Conservation (phyloP, 2,329 filamentous ascomycete species). For the Fusarium albidum region DNA sequence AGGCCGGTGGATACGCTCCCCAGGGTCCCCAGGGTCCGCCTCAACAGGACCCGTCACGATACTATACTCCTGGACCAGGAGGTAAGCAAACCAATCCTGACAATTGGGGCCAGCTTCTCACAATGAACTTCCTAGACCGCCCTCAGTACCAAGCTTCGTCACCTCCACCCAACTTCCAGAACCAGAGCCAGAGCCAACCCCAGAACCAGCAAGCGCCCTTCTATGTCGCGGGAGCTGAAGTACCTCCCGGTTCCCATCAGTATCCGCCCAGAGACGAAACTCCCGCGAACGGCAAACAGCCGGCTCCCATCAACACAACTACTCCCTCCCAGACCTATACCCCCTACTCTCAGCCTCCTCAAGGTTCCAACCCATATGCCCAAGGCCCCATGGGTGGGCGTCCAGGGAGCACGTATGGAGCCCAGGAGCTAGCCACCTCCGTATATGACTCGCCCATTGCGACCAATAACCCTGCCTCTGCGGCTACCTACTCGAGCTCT, state of each 20-base stretch:
- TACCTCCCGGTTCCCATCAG: conserved; percentile 55
- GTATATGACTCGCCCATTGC: conserved; percentile 78
- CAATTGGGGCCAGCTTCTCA: not conserved
- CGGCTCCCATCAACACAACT: conserved; percentile 60
- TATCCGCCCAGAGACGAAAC: conserved; percentile 63
- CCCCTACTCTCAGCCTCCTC: conserved; percentile 54
- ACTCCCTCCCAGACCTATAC: conserved; percentile 56
- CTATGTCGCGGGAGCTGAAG: conserved; percentile 69
- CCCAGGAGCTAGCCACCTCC: conserved; percentile 81
- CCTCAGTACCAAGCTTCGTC: conserved; percentile 56
- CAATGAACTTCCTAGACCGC: conserved; percentile 47
- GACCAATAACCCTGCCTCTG: conserved; percentile 55
- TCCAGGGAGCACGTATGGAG: conserved; percentile 73
- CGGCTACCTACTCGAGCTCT: conserved; percentile 55
- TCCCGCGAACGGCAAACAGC: conserved; percentile 57
- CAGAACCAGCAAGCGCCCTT: conserved; percentile 66
- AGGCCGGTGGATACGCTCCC: conserved; percentile 49
- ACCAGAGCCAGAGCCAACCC: conserved; percentile 57
- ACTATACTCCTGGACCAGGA: conserved; percentile 68
- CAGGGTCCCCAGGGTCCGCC: conserved; percentile 54
- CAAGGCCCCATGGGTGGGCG: conserved; percentile 57
- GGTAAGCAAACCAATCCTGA: conserved; percentile 30
- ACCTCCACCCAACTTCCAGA: conserved; percentile 65
- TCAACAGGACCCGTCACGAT: conserved; percentile 70
- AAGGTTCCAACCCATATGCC: conserved; percentile 49